Base-by-base conservation (phyloP, 1,139 yeast species). In the Kodamaea suecica region DNA sequence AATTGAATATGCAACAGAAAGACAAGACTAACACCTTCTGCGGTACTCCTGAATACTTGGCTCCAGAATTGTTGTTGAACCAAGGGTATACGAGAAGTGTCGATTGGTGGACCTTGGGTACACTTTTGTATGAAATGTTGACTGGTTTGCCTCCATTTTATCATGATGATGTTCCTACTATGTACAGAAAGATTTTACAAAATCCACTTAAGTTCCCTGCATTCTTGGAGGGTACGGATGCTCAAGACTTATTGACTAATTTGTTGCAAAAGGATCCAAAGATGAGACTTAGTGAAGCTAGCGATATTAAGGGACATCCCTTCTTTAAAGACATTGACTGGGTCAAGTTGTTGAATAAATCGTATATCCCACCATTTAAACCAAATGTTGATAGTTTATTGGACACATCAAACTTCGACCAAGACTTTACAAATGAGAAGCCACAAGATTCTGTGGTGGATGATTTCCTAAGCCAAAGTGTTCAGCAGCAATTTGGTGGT, bases 71-170 rank as follows among this genome's bases (percentile, higher is more conserved):
- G 39, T 66, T 92, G 39, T 69, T 90, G 44, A 95, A 92, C 44
- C 88, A 86, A 57, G 97, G 97, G 2, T 92, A 92, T 61, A 88
- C 97, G 5, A 78, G 95, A 58, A 82, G 85, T 51, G 97, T 92
- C 26, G 98, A 92, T 62, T 92, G 95, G 81, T 92, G 98, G 98
- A 92, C 97, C 1, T 70, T 92, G 45, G 98, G 98, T 24, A 92
- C 92, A 25, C 70, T 92, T 34, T 70, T 92, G 30, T 92, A 85
- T 57, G 98, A 92, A 59, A 92, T 92, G 98, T 74, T 94, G 44
- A 88, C 97, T 2, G 97, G 97, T 0, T 71, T 92, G 45, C 98
- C 98, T 5, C 52, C 54, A 31, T 92, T 88, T 57, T 92, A 86
- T 57, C 97, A 90, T 54, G 96, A 88, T 54, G 92, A 90, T 60